Evolutionary conservation across 2,329 filamentous ascomycete genomes (phyloP).

Genomic region (Penicillium crustosum): DNA sequence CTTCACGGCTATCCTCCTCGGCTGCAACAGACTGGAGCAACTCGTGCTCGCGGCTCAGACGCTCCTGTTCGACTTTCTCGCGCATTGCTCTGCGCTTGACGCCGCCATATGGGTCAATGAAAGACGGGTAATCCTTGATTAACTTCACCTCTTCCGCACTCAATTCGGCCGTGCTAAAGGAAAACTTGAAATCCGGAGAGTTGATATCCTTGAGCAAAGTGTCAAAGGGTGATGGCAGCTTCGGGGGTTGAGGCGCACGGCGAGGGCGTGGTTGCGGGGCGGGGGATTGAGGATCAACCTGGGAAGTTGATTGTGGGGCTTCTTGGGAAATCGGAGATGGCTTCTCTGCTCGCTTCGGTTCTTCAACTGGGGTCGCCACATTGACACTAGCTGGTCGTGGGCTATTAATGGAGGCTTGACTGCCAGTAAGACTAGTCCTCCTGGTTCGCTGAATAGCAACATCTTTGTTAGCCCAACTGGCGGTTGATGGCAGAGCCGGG

Average conservation of each 20-base stretch:
- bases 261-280: conserved; percentile 23
- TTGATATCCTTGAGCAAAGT: conserved; percentile 49
- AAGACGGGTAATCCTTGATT: conserved; percentile 64
- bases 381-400: conserved; percentile 62
- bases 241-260: conserved; percentile 18
- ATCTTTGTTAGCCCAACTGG: conserved; percentile 81
- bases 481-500: conserved; percentile 87
- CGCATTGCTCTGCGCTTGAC: conserved; percentile 76
- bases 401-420: conserved; percentile 71
- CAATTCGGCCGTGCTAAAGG: conserved; percentile 52
- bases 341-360: conserved; percentile 38
- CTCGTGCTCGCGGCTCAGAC: conserved; percentile 55
- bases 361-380: conserved; percentile 38
- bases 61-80: conserved; percentile 66
- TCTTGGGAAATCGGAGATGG: conserved; percentile 28
- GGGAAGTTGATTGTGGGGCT: conserved; percentile 27
- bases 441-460: conserved; percentile 65
- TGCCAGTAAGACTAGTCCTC: conserved; percentile 73
- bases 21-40: conserved; percentile 52
- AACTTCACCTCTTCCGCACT: conserved; percentile 51
- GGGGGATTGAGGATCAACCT: conserved; percentile 23
- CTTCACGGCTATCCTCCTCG: conserved; percentile 74
- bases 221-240: conserved; percentile 34
- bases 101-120: conserved; percentile 82
- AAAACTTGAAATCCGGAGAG: conserved; percentile 53